phyloP scores from a whole-genome alignment of 495 filamentous ascomycete genomes.

The Penicillium nucicola region DNA sequence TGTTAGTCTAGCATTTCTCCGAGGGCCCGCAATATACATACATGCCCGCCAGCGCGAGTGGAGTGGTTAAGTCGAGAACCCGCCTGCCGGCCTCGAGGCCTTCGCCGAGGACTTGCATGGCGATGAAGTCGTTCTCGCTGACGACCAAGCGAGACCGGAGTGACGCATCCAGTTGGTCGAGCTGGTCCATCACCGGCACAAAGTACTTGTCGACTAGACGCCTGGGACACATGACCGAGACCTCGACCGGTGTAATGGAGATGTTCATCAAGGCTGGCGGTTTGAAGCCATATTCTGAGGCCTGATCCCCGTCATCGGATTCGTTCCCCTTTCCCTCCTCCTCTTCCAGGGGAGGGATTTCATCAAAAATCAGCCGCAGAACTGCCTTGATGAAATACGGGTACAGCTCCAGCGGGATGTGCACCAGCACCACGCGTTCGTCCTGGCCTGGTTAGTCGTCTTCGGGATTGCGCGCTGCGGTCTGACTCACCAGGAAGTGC shows the following conservation, averaged over 20 bases:
- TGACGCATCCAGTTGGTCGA: constrained; percentile 23
- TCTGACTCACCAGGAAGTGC: constrained; percentile 51
- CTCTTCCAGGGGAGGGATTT: constrained; percentile 37
- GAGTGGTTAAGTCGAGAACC: constrained; percentile 87
- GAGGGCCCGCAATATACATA: constrained; percentile 32
- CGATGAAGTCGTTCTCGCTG: constrained; percentile 78
- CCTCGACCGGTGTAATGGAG: constrained; percentile 87
- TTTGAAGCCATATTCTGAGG: constrained; percentile 34
- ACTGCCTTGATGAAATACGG: constrained; percentile 79
- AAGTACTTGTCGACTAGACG: constrained; percentile 71
- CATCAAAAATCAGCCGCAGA: constrained; percentile 75
- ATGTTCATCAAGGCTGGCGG: constrained; percentile 85
- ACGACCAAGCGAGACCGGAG: constrained; percentile 59
- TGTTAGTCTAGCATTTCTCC: constrained; percentile 1
- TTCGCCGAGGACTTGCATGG: constrained; percentile 82
- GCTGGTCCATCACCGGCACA: constrained; percentile 58
- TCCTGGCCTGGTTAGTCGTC: constrained; percentile 64
- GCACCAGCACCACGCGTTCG: constrained; percentile 80
- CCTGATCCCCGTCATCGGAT: constrained; percentile 17
- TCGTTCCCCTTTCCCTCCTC: constrained; percentile 12
- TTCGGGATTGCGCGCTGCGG: neutral
- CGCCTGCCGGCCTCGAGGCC: constrained; percentile 92
- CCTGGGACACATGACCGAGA: constrained; percentile 84
- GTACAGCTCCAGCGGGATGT: constrained; percentile 84
- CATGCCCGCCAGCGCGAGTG: constrained; percentile 89